phyloP scores from a whole-genome alignment of 1,139 yeast species.

The Eremothecium cymbalariae region DNA sequence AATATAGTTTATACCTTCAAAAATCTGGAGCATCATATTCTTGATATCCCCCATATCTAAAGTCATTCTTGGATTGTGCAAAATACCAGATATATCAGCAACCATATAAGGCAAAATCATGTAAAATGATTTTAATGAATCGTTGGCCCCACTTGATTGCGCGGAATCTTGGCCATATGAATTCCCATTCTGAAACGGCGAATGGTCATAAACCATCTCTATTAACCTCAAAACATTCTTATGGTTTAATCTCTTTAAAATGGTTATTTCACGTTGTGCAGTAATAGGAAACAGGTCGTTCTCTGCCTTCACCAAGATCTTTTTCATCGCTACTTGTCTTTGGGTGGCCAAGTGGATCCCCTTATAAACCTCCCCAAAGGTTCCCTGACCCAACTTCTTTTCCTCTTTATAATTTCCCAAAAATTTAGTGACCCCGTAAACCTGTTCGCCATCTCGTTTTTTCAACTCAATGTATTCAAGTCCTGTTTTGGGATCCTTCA shows the following conservation, averaged over 20 bases:
- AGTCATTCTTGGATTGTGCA: constrained; percentile 69
- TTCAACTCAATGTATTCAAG: constrained; percentile 23
- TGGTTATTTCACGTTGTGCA: constrained; percentile 85
- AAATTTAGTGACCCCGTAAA: constrained; percentile 30
- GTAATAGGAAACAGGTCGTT: constrained; percentile 94
- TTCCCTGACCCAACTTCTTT: constrained; percentile 83
- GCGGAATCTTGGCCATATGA: constrained; percentile 11
- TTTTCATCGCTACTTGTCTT: constrained; percentile 74
- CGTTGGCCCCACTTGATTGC: constrained; percentile 19
- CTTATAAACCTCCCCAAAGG: constrained; percentile 79
- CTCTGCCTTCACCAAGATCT: constrained; percentile 70
- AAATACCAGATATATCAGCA: constrained; percentile 85
- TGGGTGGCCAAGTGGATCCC: constrained; percentile 48
- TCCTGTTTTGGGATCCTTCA: constrained; percentile 24
- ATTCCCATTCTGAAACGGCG: constrained; percentile 29
- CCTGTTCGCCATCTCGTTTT: constrained; percentile 21
- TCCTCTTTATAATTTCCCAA: constrained; percentile 43
- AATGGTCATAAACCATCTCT: constrained; percentile 68
- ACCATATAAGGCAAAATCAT: constrained; percentile 94
- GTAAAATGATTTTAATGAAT: constrained; percentile 43
- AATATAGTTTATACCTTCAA: constrained; percentile 72
- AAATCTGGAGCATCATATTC: constrained; percentile 70
- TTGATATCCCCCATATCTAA: constrained; percentile 65
- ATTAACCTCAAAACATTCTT: constrained; percentile 64
- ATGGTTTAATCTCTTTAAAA: constrained; percentile 64